Base-by-base conservation (phyloP, 106 monocot genomes). In the Acanthochlamys bracteata region DNA sequence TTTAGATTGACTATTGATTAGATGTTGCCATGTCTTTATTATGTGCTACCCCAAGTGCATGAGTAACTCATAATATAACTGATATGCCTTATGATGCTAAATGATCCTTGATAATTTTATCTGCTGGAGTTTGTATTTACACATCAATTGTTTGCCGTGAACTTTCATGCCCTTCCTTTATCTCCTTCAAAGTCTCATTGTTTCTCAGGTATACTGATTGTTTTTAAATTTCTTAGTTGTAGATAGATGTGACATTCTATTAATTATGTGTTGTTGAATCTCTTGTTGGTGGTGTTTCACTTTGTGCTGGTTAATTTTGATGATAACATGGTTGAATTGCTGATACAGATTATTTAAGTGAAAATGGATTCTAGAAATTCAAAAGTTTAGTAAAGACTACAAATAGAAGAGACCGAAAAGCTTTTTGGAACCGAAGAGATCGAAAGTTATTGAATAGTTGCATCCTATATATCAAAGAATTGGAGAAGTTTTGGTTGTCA, bases 341-440 rank as follows among this genome's bases (percentile, higher is more conserved):
- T 77, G 41, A 43, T 76, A 64, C 76, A 82, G 76, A 82, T 81
- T 20, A 56, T 76, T 75, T 68, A 72, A 75, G 80, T 81, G 76
- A 81, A 81, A 71, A 75, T 66, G 59, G 68, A 59, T 73, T 42
- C 45, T 76, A 75, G 76, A 76, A 72, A 72, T 68, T 66, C 53
- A 69, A 65, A 60, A 73, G 72, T 53, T 61, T 73, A 70, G 51
- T 73, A 69, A 75, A 73, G 73, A 69, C 45, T 60, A 82, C 1
- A 33, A 6, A 33, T 6, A 33, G 6, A 33, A 33, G 33, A 33
- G 33, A 33, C 6, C 6, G 33, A 33, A 33, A 33, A 33, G 33
- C 33, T 33, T 33, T 33, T 33, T 33, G 33, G 33, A 33, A 33
- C 33, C 6, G 33, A 73, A 73, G 73, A 82, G 65, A 73, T 40